Conservation (phyloP, 345 rosid genomes). For the Eucalyptus curtisii region DNA sequence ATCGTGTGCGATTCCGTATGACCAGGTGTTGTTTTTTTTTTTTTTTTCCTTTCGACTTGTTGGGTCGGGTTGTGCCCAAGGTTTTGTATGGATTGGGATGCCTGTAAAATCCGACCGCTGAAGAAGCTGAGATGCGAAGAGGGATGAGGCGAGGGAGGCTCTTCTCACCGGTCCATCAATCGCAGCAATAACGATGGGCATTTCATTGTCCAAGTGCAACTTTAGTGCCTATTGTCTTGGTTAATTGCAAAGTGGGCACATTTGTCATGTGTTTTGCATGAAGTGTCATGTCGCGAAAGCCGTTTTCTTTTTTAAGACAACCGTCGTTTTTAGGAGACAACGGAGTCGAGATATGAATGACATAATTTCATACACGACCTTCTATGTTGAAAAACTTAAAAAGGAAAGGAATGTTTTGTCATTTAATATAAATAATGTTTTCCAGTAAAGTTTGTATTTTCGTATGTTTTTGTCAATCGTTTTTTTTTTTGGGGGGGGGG, state of each 20-base stretch:
- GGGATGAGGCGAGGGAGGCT: not conserved
- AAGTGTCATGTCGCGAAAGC: no score
- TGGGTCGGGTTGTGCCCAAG: not conserved
- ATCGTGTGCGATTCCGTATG: not conserved
- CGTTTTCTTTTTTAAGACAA: not conserved
- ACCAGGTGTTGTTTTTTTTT: not conserved
- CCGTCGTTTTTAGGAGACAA: fast-evolving
- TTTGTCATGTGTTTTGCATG: not conserved
- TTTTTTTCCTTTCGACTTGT: not conserved
- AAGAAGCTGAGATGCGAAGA: not conserved
- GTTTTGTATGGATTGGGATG: not conserved
- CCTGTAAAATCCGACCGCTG: not conserved
- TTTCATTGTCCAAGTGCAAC: not conserved
- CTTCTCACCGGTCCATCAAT: not conserved
- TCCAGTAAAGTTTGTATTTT: not conserved
- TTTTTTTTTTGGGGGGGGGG: not conserved
- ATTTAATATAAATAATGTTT: not conserved
- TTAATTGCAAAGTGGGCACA: not conserved
- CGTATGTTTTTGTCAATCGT: not conserved
- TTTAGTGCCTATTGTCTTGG: not conserved
- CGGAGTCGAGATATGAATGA: not conserved
- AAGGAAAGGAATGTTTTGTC: not conserved
- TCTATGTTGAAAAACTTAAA: not conserved
- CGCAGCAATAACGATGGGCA: not conserved
- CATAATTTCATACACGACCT: not conserved